Percentiles rank a stretch among this genome's conserved stretches.
Evolutionary conservation across 176 grass and related monocot genomes (phyloP).

Genomic region (Ampelocalamus luodianensis): DNA sequence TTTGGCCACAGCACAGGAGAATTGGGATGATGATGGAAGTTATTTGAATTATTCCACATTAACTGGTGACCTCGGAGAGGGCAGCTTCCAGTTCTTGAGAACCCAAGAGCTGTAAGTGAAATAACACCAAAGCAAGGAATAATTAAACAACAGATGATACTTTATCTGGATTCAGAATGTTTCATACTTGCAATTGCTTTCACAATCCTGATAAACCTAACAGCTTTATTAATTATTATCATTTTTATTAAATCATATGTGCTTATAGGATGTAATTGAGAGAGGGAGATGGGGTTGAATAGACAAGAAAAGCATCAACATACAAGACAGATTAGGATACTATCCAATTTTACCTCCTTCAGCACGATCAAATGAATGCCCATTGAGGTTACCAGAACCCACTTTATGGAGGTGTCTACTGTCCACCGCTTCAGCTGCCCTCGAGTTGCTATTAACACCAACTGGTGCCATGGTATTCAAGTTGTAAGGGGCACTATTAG

Average conservation of each 20-base stretch:
- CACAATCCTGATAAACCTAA: constrained; percentile 21
- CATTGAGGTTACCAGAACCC: constrained; percentile 66
- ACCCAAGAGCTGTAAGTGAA: constrained; percentile 58
- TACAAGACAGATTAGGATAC: constrained; percentile 12
- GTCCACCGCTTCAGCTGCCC: constrained; percentile 55
- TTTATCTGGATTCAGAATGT: constrained; percentile 21
- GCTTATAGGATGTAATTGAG: neutral
- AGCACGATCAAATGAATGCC: constrained; percentile 66
- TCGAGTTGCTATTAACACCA: constrained; percentile 54
- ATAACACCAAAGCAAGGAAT: constrained; percentile 19
- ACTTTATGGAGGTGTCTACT: constrained; percentile 67
- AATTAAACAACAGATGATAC: constrained; percentile 33
- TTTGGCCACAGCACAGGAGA: constrained; percentile 65
- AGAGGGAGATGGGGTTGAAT: neutral
- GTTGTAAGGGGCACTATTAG: constrained; percentile 64
- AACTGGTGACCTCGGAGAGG: constrained; percentile 64
- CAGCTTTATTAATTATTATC: neutral
- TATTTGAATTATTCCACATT: constrained; percentile 77
- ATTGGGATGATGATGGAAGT: constrained; percentile 47
- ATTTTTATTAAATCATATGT: neutral
- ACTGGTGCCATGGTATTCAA: constrained; percentile 55
- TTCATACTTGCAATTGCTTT: neutral
- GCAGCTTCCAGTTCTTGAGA: constrained; percentile 77
- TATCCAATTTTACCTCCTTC: constrained; percentile 61
- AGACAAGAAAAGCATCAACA: neutral